Base-by-base conservation (phyloP, 371 early-diverging fungal species). In the Phascolomyces articulosus region DNA sequence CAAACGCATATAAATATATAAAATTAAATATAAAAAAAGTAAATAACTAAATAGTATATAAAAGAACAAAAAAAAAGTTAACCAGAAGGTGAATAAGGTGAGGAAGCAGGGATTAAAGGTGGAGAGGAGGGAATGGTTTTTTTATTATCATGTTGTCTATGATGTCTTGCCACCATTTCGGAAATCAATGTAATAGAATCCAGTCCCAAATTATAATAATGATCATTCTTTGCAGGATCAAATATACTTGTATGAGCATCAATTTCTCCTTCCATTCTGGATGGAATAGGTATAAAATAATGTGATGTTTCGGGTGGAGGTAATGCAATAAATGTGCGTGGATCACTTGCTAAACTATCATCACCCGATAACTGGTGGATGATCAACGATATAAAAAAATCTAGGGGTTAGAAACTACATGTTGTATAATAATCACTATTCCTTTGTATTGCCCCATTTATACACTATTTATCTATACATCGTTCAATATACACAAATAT, bases 231-330 rank as follows among this genome's bases (percentile, higher is more conserved):
- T 44, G 48, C 40, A 0, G 87, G 78, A 44, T 83, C 75, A 55
- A 87, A 87, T 77, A 87, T 87, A 59, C 78, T 78, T 28, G 77
- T 85, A 40, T 87, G 87, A 0, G 87, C 87, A 38, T 71, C 71
- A 34, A 87, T 72, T 58, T 77, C 82, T 28, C 72, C 60, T 56
- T 69, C 70, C 2, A 73, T 69, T 48, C 58, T 41, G 0, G 74
- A 75, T 4, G 34, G 40, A 1, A 77, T 56, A 15, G 80, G 80
- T 0, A 75, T 58, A 68, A 82, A 82, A 2, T 67, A 54, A 54
- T 75, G 63, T 0, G 67, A 38, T 2, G 72, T 68, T 3, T 82
- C 82, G 3, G 70, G 67, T 1, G 82, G 82, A 9, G 82, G 82
- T 15, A 78, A 54, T 21, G 75, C 77, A 21, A 87, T 78, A 54